Base-by-base conservation (phyloP, 106 monocot genomes). In the Gastrodia elata region DNA sequence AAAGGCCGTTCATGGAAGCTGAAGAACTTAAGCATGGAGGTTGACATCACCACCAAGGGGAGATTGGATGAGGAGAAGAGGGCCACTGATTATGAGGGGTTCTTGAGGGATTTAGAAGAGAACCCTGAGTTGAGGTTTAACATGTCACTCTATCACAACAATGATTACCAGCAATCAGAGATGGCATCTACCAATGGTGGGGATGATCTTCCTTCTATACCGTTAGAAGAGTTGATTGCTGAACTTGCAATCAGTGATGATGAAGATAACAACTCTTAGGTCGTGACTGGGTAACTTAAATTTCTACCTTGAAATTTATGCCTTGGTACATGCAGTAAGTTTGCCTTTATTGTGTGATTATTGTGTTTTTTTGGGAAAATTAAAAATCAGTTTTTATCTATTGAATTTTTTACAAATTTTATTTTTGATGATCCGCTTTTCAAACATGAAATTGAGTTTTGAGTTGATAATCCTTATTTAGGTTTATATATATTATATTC, bases 1-100 rank as follows among this genome's bases (percentile, higher is more conserved):
- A 92, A 90, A 80, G 35, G 58, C 10, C 82, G 96, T 6, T 14
- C 78, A 22, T 97, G 89, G 87, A 97, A 88, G 81, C 83, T 97
- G 15, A 97, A 92, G 76, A 78, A 73, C 49, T 68, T 94, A 76
- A 71, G 83, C 9, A 86, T 92, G 84, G 90, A 92, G 67, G 79
- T 83, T 28, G 90, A 90, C 34, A 68, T 55, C 40, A 48, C 75
- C 2, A 68, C 55, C 2, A 83, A 58, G 38, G 80, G 75, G 8
- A 82, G 78, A 68, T 44, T 52, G 25, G 88, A 86, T 35, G 78
- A 85, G 58, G 91, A 92, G 73, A 92, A 80, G 87, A 92, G 73
- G 82, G 68, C 75, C 27, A 65, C 55, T 1, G 97, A 93, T 75
- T 93, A 90, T 73, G 87, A 90, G 76, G 75, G 78, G 64, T 96